Conservation (phyloP, 2,329 filamentous ascomycete genomes). For the Hirsutella thompsonii region DNA sequence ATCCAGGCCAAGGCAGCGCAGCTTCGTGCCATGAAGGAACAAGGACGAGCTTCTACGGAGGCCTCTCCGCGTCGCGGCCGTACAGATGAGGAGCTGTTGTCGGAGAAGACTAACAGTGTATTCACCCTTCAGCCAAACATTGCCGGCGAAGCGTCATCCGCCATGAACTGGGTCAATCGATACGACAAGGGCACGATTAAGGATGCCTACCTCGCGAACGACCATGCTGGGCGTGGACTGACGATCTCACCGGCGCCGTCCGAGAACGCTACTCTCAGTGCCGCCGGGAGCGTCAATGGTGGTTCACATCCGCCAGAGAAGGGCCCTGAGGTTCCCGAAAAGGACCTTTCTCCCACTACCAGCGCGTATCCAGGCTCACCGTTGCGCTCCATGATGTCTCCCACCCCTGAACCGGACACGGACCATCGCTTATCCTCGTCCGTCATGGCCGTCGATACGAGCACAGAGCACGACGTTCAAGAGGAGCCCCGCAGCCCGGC, state of each 20-base stretch:
- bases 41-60: slow-evolving; percentile 32
- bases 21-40: slow-evolving; percentile 59
- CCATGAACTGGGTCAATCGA: slow-evolving; percentile 92
- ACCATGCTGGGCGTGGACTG: slow-evolving; percentile 55
- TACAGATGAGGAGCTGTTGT: slow-evolving; percentile 43
- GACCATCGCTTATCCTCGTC: slow-evolving; percentile 1
- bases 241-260: slow-evolving; percentile 20
- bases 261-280: slow-evolving; percentile 16
- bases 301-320: slow-evolving; percentile 1
- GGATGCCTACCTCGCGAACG: slow-evolving; percentile 71
- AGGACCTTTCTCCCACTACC: slow-evolving; percentile 14
- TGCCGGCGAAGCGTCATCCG: slow-evolving; percentile 75
- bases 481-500: slow-evolving; percentile 1
- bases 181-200: slow-evolving; percentile 86
- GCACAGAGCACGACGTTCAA: not conserved
- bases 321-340: slow-evolving; percentile 29
- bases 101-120: slow-evolving; percentile 74
- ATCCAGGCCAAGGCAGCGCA: slow-evolving; percentile 85
- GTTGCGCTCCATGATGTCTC: not conserved
- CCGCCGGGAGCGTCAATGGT: slow-evolving; percentile 2
- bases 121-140: slow-evolving; percentile 79
- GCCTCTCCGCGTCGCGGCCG: slow-evolving; percentile 35
- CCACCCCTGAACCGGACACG: not conserved
- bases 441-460: slow-evolving; percentile 2
- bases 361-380: slow-evolving; percentile 1